These are phyloP conservation scores for Neofusicoccum kwambonambiense DNA, from an alignment of 2,329 filamentous ascomycete species.

Conservation along the genomic window DNA sequence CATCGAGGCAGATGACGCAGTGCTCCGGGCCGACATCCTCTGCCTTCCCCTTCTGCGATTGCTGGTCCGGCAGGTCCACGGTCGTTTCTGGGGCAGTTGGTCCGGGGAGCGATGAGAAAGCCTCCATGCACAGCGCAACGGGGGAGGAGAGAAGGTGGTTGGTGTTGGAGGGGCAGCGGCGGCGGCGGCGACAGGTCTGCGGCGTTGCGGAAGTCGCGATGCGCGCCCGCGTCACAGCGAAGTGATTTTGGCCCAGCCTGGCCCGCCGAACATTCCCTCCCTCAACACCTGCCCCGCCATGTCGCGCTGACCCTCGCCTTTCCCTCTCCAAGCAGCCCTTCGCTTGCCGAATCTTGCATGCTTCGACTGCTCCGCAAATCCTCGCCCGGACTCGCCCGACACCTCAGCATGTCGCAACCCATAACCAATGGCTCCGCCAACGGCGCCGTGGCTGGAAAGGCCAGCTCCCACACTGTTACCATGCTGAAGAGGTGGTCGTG, in stretches of 20 bases:
- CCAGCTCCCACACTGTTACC: constrained; percentile 60
- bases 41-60: not conserved
- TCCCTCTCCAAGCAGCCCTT: not conserved
- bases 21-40: constrained; percentile 38
- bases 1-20: constrained; percentile 87
- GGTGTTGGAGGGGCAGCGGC: not conserved
- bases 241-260: not conserved
- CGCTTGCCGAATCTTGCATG: not conserved
- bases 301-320: not conserved
- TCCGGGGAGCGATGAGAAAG: not conserved
- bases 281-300: not conserved
- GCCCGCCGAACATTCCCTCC: not conserved
- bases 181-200: not conserved
- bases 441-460: constrained; percentile 23
- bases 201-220: not conserved
- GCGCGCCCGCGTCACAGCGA: not conserved
- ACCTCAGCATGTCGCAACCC: constrained; percentile 6
- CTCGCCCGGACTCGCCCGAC: not conserved
- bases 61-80: not conserved
- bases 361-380: not conserved
- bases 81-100: not conserved
- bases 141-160: not conserved
- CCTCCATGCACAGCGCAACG: not conserved
- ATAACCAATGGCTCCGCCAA: constrained; percentile 26
- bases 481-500: constrained; percentile 83